Evolutionary conservation across 768 basidiomycete species (phyloP), one percentile per base, ranked within the genome.

Genomic region (Sarcodon aspratus): DNA sequence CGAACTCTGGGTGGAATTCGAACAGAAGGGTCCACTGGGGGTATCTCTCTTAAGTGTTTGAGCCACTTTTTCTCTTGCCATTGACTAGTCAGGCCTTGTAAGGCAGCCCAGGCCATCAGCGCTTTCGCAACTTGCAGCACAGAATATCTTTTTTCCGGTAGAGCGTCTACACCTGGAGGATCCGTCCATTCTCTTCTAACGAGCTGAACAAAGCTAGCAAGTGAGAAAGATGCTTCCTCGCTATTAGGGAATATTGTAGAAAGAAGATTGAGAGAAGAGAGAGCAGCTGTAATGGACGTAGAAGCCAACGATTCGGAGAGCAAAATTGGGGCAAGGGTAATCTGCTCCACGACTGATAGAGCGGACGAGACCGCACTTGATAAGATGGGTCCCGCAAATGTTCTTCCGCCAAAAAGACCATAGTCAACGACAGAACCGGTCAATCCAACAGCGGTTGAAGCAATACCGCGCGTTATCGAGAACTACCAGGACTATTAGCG

Each of bases 11-110:
- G 33, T 17, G 13, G 2, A 9, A 5, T 9, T 15, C 17, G 27
- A 9, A 17, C 9, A 42, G 27, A 27, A 42, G 40, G 40, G 11
- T 42, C 40, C 13, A 13, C 40, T 8, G 83, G 73, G 51, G 78
- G 71, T 17, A 90, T 75, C 60, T 89, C 86, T 48, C 68, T 73
- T 52, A 89, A 68, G 57, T 75, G 66, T 54, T 70, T 69, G 48
- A 83, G 74, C 84, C 86, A 86, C 38, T 64, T 67, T 58, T 73
- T 70, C 59, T 91, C 86, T 54, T 86, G 83, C 74, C 81, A 86
- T 55, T 86, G 79, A 57, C 82, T 78, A 0, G 89, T 92, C 38
- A 87, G 79, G 33, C 83, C 80, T 57, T 91, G 89, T 37, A 92
- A 66, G 0, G 85, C 78, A 6, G 82, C 82, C 85, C 87, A 91